Conservation (phyloP, 202 grass and related monocot species). For the Setaria italica region DNA sequence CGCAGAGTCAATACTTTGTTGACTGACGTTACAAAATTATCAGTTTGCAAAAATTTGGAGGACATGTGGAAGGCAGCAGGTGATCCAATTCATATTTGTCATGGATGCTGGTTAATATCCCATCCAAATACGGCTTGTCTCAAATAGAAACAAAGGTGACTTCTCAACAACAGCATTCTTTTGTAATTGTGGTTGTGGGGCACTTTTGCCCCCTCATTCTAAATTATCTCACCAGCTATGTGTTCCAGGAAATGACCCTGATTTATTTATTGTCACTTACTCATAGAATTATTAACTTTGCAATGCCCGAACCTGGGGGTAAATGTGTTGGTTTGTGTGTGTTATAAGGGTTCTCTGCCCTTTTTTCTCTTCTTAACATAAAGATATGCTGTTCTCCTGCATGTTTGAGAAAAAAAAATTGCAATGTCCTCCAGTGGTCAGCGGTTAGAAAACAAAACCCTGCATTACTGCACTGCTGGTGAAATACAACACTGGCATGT, state of each 20-base stretch:
- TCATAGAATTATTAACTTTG: background rate
- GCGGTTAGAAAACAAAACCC: constrained; percentile 18
- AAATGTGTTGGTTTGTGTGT: too few species aligned
- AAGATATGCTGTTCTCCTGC: too few species aligned
- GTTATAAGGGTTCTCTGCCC: too few species aligned
- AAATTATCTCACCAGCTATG: background rate
- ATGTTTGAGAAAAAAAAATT: too few species aligned
- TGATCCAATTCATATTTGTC: constrained; percentile 12
- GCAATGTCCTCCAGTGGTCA: background rate
- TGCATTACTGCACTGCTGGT: constrained; percentile 5
- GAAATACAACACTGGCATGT: constrained; percentile 12
- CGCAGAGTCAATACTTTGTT: background rate
- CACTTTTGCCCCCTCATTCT: too few species aligned
- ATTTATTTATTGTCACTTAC: background rate
- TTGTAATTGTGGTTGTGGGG: too few species aligned
- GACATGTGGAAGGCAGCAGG: background rate
- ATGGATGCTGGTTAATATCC: background rate
- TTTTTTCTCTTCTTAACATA: too few species aligned
- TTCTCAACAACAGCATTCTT: background rate
- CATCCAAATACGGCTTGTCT: constrained; percentile 2
- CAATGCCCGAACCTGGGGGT: too few species aligned
- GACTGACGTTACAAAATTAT: background rate
- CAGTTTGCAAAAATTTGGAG: background rate
- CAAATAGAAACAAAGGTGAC: background rate
- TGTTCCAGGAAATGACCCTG: background rate